These are phyloP conservation scores for Aspergillus intermedius DNA, from an alignment of 2,329 filamentous ascomycete genomes.

Conservation along the genomic window DNA sequence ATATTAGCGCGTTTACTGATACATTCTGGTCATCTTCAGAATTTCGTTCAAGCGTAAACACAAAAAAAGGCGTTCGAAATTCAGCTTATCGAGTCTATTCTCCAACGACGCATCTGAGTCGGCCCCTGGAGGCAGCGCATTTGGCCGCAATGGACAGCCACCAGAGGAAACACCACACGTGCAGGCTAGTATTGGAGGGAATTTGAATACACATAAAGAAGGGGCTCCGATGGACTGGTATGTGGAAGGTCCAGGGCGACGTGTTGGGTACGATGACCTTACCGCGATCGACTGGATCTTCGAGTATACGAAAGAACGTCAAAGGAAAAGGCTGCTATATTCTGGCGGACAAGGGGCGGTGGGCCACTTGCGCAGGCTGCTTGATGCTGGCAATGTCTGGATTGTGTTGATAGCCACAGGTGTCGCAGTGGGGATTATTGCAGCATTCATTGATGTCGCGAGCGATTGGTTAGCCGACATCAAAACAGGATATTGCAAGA, in stretches of 20 bases:
- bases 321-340: constrained; percentile 71
- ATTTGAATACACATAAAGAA: constrained; percentile 31
- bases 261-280: constrained; percentile 91
- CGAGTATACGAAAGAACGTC: constrained; percentile 93
- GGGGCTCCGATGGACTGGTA: constrained; percentile 66
- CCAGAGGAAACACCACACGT: constrained; percentile 21
- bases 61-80: constrained; percentile 30
- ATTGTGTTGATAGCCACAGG: constrained; percentile 79
- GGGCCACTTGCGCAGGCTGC: constrained; percentile 64
- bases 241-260: constrained; percentile 75
- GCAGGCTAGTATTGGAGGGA: constrained; percentile 17
- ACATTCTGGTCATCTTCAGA: constrained; percentile 11
- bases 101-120: constrained; percentile 23
- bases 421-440: constrained; percentile 72
- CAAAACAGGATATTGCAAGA: constrained; percentile 82
- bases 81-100: constrained; percentile 36
- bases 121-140: constrained; percentile 9
- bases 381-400: constrained; percentile 90
- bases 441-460: constrained; percentile 81
- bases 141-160: constrained; percentile 19
- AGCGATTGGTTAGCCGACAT: constrained; percentile 91
- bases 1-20: constrained; percentile 4
- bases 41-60: constrained; percentile 41
- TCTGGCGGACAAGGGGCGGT: constrained; percentile 63
- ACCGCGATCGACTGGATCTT: constrained; percentile 99